Conservation (phyloP, 352 stramenopile genomes). For the Phytophthora sp. region DNA sequence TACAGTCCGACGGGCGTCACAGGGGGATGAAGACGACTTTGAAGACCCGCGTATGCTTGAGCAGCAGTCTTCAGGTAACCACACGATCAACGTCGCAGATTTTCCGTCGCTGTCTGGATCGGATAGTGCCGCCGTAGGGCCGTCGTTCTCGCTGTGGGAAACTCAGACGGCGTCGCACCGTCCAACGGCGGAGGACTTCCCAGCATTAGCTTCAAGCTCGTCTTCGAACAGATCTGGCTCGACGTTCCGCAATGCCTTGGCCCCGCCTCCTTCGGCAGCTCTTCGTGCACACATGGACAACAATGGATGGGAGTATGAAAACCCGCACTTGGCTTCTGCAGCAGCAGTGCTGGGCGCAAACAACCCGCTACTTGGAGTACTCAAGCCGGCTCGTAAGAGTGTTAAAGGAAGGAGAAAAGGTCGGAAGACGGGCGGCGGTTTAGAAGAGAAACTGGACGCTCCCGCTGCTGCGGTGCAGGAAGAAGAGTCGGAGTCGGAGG, state of each 20-base stretch:
- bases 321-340: conserved; percentile 61
- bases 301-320: conserved; percentile 73
- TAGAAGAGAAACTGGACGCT: conserved; percentile 60
- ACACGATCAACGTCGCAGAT: conserved; percentile 86
- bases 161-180: conserved; percentile 53
- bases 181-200: conserved; percentile 74
- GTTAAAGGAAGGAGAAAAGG: conserved; percentile 60
- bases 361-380: conserved; percentile 80
- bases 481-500: conserved; percentile 52
- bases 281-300: conserved; percentile 79
- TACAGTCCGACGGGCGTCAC: conserved; percentile 65
- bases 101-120: conserved; percentile 76
- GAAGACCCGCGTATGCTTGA: conserved; percentile 60
- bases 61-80: conserved; percentile 23
- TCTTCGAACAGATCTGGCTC: conserved; percentile 26
- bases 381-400: conserved; percentile 82
- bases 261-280: conserved; percentile 67
- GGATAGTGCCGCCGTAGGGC: conserved; percentile 33
- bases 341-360: conserved; percentile 77
- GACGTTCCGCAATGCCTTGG: conserved; percentile 75
- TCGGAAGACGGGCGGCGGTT: conserved; percentile 30
- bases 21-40: conserved; percentile 54
- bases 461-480: conserved; percentile 18
- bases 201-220: conserved; percentile 44
- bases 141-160: conserved; percentile 71